Evolutionary conservation across 192 early-diverging fungal genomes (phyloP).

Genomic region (Chytriomyces hyalinus): DNA sequence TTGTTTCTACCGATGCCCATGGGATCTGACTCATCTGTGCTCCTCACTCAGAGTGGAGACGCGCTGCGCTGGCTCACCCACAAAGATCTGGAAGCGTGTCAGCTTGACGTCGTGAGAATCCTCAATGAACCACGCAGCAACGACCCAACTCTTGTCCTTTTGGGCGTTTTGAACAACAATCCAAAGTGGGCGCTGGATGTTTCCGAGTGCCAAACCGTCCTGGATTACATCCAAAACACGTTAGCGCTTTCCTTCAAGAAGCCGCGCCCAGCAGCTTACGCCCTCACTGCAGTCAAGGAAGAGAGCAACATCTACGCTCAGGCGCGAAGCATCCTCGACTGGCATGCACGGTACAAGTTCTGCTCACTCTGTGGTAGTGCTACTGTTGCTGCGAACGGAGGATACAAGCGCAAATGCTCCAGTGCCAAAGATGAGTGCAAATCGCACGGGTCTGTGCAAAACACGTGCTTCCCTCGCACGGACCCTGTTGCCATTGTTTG

Average conservation of each 20-base stretch:
- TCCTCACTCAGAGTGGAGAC: background rate
- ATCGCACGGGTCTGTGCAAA: constrained; percentile 42
- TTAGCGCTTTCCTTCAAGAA: constrained; percentile 3
- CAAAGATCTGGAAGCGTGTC: background rate
- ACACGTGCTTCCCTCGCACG: constrained; percentile 55
- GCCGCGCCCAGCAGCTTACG: constrained; percentile 28
- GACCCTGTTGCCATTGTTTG: constrained; percentile 63
- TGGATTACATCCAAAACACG: background rate
- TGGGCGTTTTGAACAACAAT: background rate
- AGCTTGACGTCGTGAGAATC: background rate
- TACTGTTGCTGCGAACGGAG: constrained; percentile 31
- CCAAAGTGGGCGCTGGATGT: constrained; percentile 24
- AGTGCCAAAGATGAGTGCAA: constrained; percentile 29
- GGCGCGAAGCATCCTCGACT: constrained; percentile 53
- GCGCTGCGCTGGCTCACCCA: background rate
- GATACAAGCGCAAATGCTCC: constrained; percentile 46
- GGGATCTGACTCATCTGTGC: background rate
- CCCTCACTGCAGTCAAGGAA: background rate
- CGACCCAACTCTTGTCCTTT: constrained; percentile 4
- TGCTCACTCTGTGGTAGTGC: constrained; percentile 52
- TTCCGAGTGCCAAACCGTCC: background rate
- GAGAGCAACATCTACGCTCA: constrained; percentile 49
- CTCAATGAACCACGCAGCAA: background rate
- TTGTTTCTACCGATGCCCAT: background rate
- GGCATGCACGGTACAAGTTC: constrained; percentile 53